Conservation (phyloP, 2,329 filamentous ascomycete species). For the Xylaria sp. region DNA sequence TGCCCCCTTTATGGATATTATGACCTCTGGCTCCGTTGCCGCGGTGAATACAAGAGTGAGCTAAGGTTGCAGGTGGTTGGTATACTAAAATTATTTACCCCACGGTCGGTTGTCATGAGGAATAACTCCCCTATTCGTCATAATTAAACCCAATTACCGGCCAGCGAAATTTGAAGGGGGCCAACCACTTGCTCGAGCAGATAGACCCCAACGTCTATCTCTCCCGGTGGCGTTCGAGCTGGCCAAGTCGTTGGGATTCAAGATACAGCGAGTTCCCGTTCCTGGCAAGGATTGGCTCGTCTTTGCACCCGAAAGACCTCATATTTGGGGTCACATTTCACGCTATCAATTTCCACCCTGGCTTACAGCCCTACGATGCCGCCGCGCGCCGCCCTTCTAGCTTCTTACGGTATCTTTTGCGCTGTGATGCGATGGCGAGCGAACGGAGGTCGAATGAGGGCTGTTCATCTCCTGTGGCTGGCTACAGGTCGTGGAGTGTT, state of each 20-base stretch:
- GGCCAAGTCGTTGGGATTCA: constrained; percentile 9
- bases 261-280: constrained; percentile 16
- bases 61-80: neutral
- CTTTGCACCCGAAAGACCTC: constrained; percentile 29
- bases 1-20: constrained; percentile 17
- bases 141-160: constrained; percentile 26
- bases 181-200: neutral
- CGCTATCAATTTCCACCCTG: constrained; percentile 2
- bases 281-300: constrained; percentile 28
- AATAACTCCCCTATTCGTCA: constrained; percentile 1
- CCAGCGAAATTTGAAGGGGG: constrained; percentile 19
- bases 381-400: neutral
- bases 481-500: constrained; percentile 27
- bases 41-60: constrained; percentile 18
- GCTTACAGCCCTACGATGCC: constrained; percentile 9
- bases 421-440: neutral
- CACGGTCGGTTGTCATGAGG: constrained; percentile 11
- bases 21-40: constrained; percentile 16
- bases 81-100: constrained; percentile 17
- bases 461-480: constrained; percentile 22
- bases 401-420: neutral
- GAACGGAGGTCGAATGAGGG: constrained; percentile 19
- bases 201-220: constrained; percentile 8
- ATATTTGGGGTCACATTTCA: constrained; percentile 11
- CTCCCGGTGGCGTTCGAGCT: constrained; percentile 22